A percentile compares a stretch with the other conserved stretches of the same genome.
phyloP scores from a whole-genome alignment of 345 rosid genomes.

The thale cress (Arabidopsis thaliana) region TAIR10.1 NC_003070.9:25081001-25081500 shows the following conservation, averaged over 20 bases:
- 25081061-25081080: slow-evolving; percentile 76
- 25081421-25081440: slow-evolving; percentile 16
- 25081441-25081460: slow-evolving; percentile 18
- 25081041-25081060: slow-evolving; percentile 66
- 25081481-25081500: neutral
- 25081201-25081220: slow-evolving; percentile 46
- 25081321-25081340: slow-evolving; percentile 57
- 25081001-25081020: slow-evolving; percentile 59
- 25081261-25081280: slow-evolving; percentile 33
- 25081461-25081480: slow-evolving; percentile 1
- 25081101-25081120: slow-evolving; percentile 61
- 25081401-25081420: slow-evolving; percentile 78
- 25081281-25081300: slow-evolving; percentile 7
- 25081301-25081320: slow-evolving; percentile 19
- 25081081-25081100: slow-evolving; percentile 59
- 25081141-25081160: slow-evolving; percentile 58
- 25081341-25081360: slow-evolving; percentile 67
- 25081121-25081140: slow-evolving; percentile 56
- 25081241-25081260: slow-evolving; percentile 76
- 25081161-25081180: slow-evolving; percentile 54
- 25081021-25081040: slow-evolving; percentile 53
- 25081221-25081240: slow-evolving; percentile 58
- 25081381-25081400: slow-evolving; percentile 57
- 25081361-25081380: slow-evolving; percentile 48
- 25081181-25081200: slow-evolving; percentile 40